phyloP scores from a whole-genome alignment of 352 stramenopile species.

The Globisporangium irregulare region DNA sequence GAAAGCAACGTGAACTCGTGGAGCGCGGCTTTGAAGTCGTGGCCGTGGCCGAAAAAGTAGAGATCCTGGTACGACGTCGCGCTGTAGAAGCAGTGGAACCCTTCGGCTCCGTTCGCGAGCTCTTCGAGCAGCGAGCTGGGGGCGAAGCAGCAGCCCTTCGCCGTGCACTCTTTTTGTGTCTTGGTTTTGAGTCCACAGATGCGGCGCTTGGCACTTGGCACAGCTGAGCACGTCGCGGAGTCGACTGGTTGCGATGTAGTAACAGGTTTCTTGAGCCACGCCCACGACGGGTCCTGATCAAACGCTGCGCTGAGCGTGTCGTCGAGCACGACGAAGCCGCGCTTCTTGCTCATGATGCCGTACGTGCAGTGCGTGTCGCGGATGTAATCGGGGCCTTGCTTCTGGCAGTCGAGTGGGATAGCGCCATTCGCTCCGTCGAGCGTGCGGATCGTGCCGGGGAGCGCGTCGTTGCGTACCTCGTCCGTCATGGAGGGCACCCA shows the following conservation, averaged over 20 bases:
- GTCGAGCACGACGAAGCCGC: conserved; percentile 36
- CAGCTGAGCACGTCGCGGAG: conserved; percentile 7
- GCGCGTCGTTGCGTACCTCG: conserved; percentile 17
- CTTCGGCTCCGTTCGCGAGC: conserved; percentile 6
- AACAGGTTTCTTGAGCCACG: conserved; percentile 20
- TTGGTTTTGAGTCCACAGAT: conserved; percentile 26
- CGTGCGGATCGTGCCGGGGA: conserved; percentile 36
- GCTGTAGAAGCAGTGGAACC: conserved; percentile 34
- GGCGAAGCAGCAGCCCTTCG: conserved; percentile 31
- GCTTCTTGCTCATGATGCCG: conserved; percentile 30
- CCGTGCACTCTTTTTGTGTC: conserved; percentile 18
- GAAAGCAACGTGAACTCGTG: conserved; percentile 34
- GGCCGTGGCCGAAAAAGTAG: conserved; percentile 50
- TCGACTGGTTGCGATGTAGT: background rate
- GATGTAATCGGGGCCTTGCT: conserved; percentile 24
- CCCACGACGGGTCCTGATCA: conserved; percentile 24
- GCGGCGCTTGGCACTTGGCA: conserved; percentile 19
- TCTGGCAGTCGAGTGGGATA: conserved; percentile 28
- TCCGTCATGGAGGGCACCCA: conserved; percentile 27
- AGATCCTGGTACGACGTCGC: conserved; percentile 33
- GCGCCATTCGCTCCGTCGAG: conserved; percentile 33
- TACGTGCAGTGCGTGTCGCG: conserved; percentile 40
- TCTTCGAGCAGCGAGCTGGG: conserved; percentile 1
- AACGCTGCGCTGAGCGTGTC: conserved; percentile 28
- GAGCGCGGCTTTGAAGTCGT: conserved; percentile 36